Base-by-base conservation (phyloP, 2,329 filamentous ascomycete genomes). In the Alternaria infectoria region DNA sequence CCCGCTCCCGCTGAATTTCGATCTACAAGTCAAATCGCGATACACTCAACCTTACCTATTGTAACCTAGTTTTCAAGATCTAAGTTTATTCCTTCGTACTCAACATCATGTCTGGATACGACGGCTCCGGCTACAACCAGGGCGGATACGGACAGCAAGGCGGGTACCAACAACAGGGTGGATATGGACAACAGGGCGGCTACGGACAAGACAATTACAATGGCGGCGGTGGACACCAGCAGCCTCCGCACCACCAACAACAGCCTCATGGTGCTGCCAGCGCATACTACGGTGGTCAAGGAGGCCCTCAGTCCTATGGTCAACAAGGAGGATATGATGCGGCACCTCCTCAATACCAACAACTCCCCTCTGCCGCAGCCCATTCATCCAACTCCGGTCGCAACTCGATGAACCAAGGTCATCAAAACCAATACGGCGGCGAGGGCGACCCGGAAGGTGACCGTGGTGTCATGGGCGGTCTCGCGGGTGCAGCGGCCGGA, bases 401-500 rank as follows among this genome's bases (percentile, higher is more conserved):
- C 45, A 71, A 72, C 54, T 72, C 70, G 4, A 50, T 71, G 25
- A 71, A 71, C 47, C 70, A 74, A 54, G 69, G 69, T 10, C 55
- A 71, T 40, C 67, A 73, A 21, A 72, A 71, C 60, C 69, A 71
- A 59, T 72, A 71, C 40, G 56, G 54, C 5, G 69, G 69, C 15
- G 61, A 67, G 30, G 69, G 69, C 9, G 62, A 71, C 36, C 70
- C 70, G 36, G 73, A 73, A 46, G 61, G 68, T n/a, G 68, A 71
- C 30, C 72, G 73, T 11, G 72, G 72, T 9, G 62, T 75, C 50
- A 73, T 74, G 68, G 73, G 73, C 11, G 72, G 68, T 2, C 21
- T 74, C 6, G 71, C 72, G 5, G 73, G 73, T 13, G 72, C 71
- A 21, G 73, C 72, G 21, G 72, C 67, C 23, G 73, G 73, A 57